Evolutionary conservation across 1,284 basidiomycete species (phyloP).

Genomic region (Rhodotorula glutinis): DNA sequence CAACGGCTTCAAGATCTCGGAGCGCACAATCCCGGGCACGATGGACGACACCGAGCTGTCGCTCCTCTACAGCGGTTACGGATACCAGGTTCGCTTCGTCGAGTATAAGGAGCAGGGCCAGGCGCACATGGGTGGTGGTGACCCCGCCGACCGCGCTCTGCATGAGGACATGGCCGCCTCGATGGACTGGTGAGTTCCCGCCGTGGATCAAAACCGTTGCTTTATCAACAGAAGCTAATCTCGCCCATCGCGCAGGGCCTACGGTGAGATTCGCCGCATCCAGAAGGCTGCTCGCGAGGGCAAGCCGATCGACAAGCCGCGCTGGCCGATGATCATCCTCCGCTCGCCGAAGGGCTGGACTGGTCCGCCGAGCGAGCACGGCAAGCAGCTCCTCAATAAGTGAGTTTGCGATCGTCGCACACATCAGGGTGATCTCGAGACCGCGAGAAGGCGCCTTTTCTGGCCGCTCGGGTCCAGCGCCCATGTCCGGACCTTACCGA

Average conservation of each 20-base stretch:
- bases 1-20: conserved; percentile 74
- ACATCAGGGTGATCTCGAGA: no score
- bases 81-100: conserved; percentile 81
- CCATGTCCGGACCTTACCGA: neutral
- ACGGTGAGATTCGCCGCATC: conserved; percentile 56
- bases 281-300: conserved; percentile 68
- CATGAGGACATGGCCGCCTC: conserved; percentile 65
- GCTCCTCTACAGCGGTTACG: conserved; percentile 59
- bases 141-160: conserved; percentile 52
- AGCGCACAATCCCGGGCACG: conserved; percentile 80
- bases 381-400: conserved; percentile 41
- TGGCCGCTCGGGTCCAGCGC: neutral
- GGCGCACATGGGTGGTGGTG: conserved; percentile 34
- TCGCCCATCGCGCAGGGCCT: conserved; percentile 40
- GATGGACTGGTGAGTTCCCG: conserved; percentile 69
- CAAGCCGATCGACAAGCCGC: conserved; percentile 71
- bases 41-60: conserved; percentile 80
- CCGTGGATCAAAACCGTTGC: no score
- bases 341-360: conserved; percentile 69
- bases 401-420: no score
- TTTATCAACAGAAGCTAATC: no score
- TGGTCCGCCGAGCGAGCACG: conserved; percentile 43
- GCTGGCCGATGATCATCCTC: conserved; percentile 80
- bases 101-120: conserved; percentile 55
- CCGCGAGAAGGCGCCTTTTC: no score